These are phyloP conservation scores for Pseudopithomyces maydicus DNA, from an alignment of 2,329 filamentous ascomycete genomes.

Conservation along the genomic window DNA sequence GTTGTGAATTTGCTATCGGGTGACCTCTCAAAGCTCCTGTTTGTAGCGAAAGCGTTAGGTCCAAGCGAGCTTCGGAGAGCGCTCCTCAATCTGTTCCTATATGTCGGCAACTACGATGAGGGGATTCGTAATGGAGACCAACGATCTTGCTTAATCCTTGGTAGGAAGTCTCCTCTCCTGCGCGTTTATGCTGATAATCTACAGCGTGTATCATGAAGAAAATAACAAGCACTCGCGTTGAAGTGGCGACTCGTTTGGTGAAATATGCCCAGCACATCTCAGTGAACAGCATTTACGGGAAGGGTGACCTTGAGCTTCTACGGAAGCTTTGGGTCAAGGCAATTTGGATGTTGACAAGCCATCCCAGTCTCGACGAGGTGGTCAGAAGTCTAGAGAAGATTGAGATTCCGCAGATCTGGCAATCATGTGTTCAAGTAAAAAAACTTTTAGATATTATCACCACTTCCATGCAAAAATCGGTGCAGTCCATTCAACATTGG, in stretches of 20 bases:
- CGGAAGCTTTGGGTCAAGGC: not conserved
- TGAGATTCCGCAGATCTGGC: not conserved
- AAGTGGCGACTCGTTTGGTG: not conserved
- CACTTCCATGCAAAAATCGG: not conserved
- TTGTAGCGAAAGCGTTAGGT: not conserved
- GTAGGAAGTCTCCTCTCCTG: not conserved
- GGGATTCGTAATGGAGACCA: not conserved
- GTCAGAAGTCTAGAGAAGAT: not conserved
- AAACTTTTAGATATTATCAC: not conserved
- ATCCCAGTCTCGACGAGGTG: not conserved
- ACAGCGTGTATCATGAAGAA: not conserved
- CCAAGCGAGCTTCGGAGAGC: not conserved
- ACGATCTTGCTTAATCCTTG: not conserved
- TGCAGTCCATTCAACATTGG: not conserved
- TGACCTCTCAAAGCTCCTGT: not conserved
- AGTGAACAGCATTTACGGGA: not conserved
- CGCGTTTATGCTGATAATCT: not conserved
- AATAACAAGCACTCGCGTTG: not conserved
- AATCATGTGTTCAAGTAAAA: not conserved
- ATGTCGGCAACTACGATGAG: not conserved
- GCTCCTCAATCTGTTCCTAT: not conserved
- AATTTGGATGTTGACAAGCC: not conserved
- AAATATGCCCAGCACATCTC: not conserved
- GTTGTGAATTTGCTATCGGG: not conserved
- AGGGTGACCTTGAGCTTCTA: not conserved